Evolutionary conservation across 768 basidiomycete species (phyloP).

Genomic region (Auricularia heimuer): DNA sequence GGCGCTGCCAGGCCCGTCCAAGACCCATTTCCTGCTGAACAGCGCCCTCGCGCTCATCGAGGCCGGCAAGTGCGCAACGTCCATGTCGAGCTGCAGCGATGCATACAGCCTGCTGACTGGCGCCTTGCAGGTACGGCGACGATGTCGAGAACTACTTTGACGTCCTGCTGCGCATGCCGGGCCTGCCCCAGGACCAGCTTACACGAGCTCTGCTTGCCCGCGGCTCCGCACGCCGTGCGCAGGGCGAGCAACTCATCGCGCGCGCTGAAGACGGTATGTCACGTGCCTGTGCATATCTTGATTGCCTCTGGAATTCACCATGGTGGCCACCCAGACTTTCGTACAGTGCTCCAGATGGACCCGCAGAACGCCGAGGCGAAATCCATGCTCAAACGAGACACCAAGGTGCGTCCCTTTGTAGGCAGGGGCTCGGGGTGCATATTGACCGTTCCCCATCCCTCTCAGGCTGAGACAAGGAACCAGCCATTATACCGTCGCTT

Average conservation of each 20-base stretch:
- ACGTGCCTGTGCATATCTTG: not conserved
- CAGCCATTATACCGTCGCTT: conserved; percentile 51
- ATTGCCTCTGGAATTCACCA: not conserved
- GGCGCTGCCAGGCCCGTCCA: conserved; percentile 32
- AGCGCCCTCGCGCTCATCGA: conserved; percentile 40
- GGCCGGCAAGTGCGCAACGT: conserved; percentile 35
- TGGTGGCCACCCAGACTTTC: conserved; percentile 37
- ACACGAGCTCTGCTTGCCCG: conserved; percentile 48
- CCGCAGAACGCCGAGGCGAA: conserved; percentile 40
- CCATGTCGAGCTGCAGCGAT: not conserved
- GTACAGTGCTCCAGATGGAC: conserved; percentile 48
- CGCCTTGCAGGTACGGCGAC: conserved; percentile 40
- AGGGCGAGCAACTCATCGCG: conserved; percentile 43
- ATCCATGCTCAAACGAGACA: conserved; percentile 31
- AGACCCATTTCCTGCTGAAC: conserved; percentile 42
- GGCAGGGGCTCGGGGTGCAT: not conserved
- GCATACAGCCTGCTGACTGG: not conserved
- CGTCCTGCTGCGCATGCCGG: conserved; percentile 53
- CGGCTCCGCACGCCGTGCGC: conserved; percentile 46
- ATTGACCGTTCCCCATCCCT: conserved; percentile 5
- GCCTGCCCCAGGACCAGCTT: conserved; percentile 39
- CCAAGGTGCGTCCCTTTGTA: not conserved
- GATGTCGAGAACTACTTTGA: conserved; percentile 59
- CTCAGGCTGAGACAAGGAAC: conserved; percentile 23
- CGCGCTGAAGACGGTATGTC: conserved; percentile 50